These are phyloP conservation scores for Tolypocladium ophioglossoides DNA, from an alignment of 2,329 filamentous ascomycete species.

Conservation along the genomic window DNA sequence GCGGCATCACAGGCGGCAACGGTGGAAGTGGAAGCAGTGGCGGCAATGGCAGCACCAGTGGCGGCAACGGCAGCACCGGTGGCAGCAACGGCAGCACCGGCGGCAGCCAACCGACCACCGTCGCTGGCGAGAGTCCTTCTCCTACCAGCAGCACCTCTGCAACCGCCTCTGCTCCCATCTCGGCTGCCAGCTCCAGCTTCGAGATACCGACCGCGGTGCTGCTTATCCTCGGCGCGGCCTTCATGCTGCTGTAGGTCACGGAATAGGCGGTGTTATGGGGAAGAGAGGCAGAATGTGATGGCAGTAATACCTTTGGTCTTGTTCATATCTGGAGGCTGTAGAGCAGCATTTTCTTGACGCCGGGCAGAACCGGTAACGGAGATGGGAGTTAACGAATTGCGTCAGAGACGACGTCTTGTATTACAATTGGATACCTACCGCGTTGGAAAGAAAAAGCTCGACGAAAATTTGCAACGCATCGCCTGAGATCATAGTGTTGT, in stretches of 20 bases:
- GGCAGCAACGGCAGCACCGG: neutral
- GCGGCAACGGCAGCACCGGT: neutral
- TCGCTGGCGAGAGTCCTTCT: neutral
- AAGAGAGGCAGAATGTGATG: neutral
- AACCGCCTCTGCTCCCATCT: slow-evolving; percentile 8
- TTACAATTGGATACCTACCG: neutral
- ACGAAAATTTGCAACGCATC: neutral
- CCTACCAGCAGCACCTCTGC: slow-evolving; percentile 1
- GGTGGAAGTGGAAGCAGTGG: slow-evolving; percentile 10
- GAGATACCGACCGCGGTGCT: slow-evolving; percentile 31
- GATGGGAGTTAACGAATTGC: neutral
- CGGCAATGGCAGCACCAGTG: neutral
- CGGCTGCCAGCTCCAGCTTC: slow-evolving; percentile 18
- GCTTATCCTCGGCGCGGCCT: slow-evolving; percentile 28
- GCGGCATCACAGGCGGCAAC: slow-evolving; percentile 5
- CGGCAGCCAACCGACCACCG: neutral
- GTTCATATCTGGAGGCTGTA: neutral
- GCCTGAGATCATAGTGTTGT: neutral
- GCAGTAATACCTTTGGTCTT: neutral
- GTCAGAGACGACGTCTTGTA: neutral
- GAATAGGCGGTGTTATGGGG: neutral
- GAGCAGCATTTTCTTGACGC: neutral
- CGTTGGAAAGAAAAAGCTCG: neutral
- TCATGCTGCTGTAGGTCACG: slow-evolving; percentile 26
- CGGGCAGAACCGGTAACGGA: neutral